Base-by-base conservation (phyloP, 177 flowering plant species). In the Vitis hybrid region DNA sequence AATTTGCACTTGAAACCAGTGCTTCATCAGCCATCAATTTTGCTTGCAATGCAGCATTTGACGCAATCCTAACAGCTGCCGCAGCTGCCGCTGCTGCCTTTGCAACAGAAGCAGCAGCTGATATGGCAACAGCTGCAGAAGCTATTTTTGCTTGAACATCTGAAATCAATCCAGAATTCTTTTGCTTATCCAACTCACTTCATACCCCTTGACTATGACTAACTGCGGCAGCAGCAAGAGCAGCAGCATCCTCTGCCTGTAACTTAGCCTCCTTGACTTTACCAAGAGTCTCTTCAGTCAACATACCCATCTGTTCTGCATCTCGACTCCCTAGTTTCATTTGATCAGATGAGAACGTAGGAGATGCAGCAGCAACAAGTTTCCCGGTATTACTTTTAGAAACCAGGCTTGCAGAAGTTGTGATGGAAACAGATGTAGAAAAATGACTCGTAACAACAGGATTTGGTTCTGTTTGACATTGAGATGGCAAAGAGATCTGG, bases 21-120 rank as follows among this genome's bases (percentile, higher is more conserved):
- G 84, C 88, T 75, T 91, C 97, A 66, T 91, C 95, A 68, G 89
- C 94, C 98, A 96, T 88, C 59, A 83, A 19, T 79, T 94, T 89
- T 62, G 97, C 97, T 82, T 93, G 98, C 79, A 92, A 70, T 61
- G 97, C 97, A 78, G 97, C 98, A 78, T 82, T 88, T 17, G 87
- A 82, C 66, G 99, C 99, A 81, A 96, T 81, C 83, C 86, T 89
- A 70, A 98, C 99, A 74, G 94, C 95, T 3, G 98, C 97, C 52
- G 99, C 92, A 21, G 21, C 21, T 21, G 21, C 21, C 21, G 21
- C 21, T 2, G 99, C 99, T 18, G 97, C 98, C 84, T 89, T 93
- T 21, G 99, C 97, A 82, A 96, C 93, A 57, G 97, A 89, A 59
- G 92, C 93, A 59, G 99, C 94, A 1, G 98, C 98, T 49, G 98